Conservation (phyloP, 192 early-diverging fungal species). For the Dissophora globulifera region DNA sequence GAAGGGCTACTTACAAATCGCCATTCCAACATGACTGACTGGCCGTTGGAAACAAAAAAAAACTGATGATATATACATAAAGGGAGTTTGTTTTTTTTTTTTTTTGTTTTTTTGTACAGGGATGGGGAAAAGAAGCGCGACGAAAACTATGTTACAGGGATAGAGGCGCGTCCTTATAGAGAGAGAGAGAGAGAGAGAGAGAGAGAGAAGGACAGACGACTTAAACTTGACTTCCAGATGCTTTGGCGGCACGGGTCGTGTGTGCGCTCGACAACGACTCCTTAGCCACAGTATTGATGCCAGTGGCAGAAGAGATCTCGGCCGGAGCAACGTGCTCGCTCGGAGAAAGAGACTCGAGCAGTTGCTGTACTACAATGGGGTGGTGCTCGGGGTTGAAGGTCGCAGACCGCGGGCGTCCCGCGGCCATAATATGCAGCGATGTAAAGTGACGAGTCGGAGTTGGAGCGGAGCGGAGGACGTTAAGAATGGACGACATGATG, state of each 20-base stretch:
- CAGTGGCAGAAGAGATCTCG: not conserved
- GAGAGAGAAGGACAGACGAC: no score
- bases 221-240: no score
- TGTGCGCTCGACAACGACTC: constrained; percentile 23
- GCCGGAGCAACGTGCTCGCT: constrained; percentile 6
- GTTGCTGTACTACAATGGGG: constrained; percentile 44
- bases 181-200: no score
- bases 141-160: no score
- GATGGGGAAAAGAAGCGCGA: no score
- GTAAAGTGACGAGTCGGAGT: constrained; percentile 49
- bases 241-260: not conserved
- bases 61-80: no score
- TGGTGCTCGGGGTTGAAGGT: constrained; percentile 50
- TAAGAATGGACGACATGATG: constrained; percentile 51
- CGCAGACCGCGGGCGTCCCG: constrained; percentile 9
- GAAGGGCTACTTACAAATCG: no score
- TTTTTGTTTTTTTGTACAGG: no score
- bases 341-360: constrained; percentile 48
- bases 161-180: no score
- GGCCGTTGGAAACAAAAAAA: no score
- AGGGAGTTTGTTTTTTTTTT: no score
- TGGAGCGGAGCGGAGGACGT: constrained; percentile 46
- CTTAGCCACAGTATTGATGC: constrained; percentile 1
- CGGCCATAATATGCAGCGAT: constrained; percentile 24
- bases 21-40: no score